Evolutionary conservation across 225 moss, liverwort and hornwort genomes (phyloP), one percentile per base, ranked within the genome.

Genomic region (Bryum argenteum): DNA sequence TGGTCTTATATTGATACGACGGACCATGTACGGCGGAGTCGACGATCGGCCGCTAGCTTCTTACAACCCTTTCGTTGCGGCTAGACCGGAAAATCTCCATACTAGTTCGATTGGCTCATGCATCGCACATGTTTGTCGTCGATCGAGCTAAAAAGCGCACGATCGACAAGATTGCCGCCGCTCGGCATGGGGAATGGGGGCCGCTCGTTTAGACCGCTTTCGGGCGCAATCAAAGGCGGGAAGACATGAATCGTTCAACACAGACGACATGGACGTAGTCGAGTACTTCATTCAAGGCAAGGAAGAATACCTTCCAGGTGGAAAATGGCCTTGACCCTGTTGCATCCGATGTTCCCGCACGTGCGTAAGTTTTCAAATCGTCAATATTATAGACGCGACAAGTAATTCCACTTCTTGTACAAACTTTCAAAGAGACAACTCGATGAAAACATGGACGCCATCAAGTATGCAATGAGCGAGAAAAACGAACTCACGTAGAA

Each of bases 291-390:
- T 20, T 19, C 18, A 57, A 21, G 79, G 38, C 41, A 28, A 41
- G 1, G 17, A 44, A 68, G 20, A 10, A 42, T 42, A 93, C 93
- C 93, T 91, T 93, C 95, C 71, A 93, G 45, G 59, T 93, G 89
- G 52, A 91, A 96, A 41, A 96, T 89, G 21, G 93, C 81, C 74
- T 93, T 90, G 95, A 17, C 91, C 95, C 75, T 93, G 91, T 71
- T 96, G 95, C 95, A 91, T 88, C 61, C 91, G 88, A 70, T 96
- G 88, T 81, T 96, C 93, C 95, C 93, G 87, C 54, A 48, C 19
- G 18, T 26, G 69, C 22, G 69, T n/a, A 10, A 56, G 33, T 15
- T 55, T 37, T 57, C 26, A 17, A 3, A 45, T 40, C 43, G 68
- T 58, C 69, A 60, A 45, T 8, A 56, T 44, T 59, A 28, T 64